Conservation (phyloP, 192 early-diverging fungal species). For the Coemansia reversa region DNA sequence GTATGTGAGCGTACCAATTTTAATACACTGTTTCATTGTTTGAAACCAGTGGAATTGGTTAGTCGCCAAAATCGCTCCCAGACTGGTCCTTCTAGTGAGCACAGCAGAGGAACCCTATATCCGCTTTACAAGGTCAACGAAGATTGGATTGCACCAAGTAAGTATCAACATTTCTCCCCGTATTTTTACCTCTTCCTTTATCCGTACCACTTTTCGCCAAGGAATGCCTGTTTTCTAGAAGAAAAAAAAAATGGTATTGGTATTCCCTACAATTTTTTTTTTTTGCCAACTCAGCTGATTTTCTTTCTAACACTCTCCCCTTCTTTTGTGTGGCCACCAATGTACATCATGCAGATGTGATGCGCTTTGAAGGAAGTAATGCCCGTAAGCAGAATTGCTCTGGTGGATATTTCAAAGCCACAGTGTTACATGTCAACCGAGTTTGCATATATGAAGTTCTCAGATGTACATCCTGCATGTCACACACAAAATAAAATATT, state of each 20-base stretch:
- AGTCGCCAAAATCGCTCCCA: not conserved
- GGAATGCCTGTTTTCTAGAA: not conserved
- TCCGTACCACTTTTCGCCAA: not conserved
- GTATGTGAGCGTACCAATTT: constrained; percentile 30
- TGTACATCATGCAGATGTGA: not conserved
- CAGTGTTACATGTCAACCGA: not conserved
- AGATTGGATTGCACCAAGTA: constrained; percentile 54
- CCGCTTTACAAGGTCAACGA: constrained; percentile 51
- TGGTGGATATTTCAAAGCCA: not conserved
- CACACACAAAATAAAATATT: constrained; percentile 1
- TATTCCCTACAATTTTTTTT: not conserved
- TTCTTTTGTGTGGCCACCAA: constrained; percentile 2
- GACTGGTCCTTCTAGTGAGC: not conserved
- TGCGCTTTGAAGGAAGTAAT: not conserved
- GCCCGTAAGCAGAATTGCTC: not conserved
- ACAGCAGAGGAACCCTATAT: constrained; percentile 30
- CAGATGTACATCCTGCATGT: constrained; percentile 5
- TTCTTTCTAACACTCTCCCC: not conserved
- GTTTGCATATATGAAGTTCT: constrained; percentile 48
- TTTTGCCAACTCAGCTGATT: not conserved
- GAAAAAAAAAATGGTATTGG: not conserved
- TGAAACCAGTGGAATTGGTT: constrained; percentile 37
- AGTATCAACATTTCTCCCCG: constrained; percentile 15
- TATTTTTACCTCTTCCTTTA: not conserved
- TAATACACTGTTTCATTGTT: constrained; percentile 37